These are phyloP conservation scores for Coprinopsis marcescibilis DNA, from an alignment of 768 basidiomycete genomes.

Conservation along the genomic window DNA sequence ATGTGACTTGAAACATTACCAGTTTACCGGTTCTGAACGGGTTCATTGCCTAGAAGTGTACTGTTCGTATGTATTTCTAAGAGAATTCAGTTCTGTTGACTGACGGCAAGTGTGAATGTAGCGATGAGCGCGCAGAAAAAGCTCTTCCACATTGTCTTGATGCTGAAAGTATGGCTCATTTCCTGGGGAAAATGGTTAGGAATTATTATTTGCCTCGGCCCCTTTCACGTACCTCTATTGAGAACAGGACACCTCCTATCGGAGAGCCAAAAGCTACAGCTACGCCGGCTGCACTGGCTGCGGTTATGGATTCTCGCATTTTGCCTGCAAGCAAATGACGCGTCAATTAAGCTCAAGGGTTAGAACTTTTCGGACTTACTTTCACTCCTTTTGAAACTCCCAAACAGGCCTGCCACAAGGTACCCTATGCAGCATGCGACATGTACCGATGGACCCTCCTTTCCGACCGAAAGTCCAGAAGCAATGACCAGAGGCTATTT, in stretches of 20 bases:
- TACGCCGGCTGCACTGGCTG: slow-evolving; percentile 95
- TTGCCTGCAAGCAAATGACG: slow-evolving; percentile 42
- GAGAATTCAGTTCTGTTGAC: slow-evolving; percentile 20
- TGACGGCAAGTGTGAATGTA: slow-evolving; percentile 89
- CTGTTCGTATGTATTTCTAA: neutral
- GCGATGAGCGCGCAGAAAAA: slow-evolving; percentile 97
- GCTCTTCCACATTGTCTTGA: slow-evolving; percentile 98
- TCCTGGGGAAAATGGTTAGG: slow-evolving; percentile 46
- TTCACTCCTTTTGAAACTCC: slow-evolving; percentile 80
- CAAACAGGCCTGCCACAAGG: slow-evolving; percentile 81
- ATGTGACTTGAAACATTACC: slow-evolving; percentile 96
- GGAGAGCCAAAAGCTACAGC: slow-evolving; percentile 98
- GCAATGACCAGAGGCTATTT: slow-evolving; percentile 90
- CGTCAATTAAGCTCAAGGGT: neutral
- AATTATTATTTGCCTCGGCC: neutral
- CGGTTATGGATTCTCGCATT: slow-evolving; percentile 88
- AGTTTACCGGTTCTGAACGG: slow-evolving; percentile 97
- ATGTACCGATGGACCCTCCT: slow-evolving; percentile 98
- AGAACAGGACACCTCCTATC: slow-evolving; percentile 95
- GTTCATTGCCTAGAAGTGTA: slow-evolving; percentile 78
- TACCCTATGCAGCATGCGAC: slow-evolving; percentile 93
- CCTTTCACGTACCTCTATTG: slow-evolving; percentile 80
- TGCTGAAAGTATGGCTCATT: slow-evolving; percentile 97
- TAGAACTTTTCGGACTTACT: slow-evolving; percentile 43
- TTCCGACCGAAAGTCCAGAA: slow-evolving; percentile 94